phyloP scores from a whole-genome alignment of 1,139 yeast species.

The Debaryomyces nepalensis region DNA sequence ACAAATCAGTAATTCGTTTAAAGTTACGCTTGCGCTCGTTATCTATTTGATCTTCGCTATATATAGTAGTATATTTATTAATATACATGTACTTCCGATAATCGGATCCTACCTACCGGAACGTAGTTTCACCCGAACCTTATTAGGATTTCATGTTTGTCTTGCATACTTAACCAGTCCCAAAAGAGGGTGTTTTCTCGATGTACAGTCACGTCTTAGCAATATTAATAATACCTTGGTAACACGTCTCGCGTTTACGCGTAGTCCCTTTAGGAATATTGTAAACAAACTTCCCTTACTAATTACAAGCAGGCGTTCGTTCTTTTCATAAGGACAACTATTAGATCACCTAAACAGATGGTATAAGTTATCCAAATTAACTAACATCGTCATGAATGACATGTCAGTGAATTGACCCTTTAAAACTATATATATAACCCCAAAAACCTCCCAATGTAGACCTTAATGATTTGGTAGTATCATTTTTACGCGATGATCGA shows the following conservation, averaged over 20 bases:
- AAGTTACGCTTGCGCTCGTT: neutral
- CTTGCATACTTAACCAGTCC: neutral
- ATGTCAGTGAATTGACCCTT: neutral
- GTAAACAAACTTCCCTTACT: conserved; percentile 6
- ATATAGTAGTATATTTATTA: conserved; percentile 1
- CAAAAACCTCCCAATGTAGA: no score
- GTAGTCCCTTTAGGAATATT: conserved; percentile 9
- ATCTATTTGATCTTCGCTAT: conserved; percentile 6
- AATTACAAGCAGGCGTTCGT: neutral
- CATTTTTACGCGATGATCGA: conserved; percentile 7
- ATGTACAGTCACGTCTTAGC: conserved; percentile 9
- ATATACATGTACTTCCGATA: conserved; percentile 5
- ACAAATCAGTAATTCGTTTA: conserved; percentile 1
- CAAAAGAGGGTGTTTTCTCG: neutral
- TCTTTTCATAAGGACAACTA: neutral
- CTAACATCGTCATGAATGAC: no score
- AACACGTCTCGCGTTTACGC: conserved; percentile 12
- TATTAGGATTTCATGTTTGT: no score
- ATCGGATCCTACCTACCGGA: conserved; percentile 1
- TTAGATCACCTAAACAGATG: no score
- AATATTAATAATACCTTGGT: conserved; percentile 9
- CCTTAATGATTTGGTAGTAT: neutral
- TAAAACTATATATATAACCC: neutral
- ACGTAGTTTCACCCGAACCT: no score
- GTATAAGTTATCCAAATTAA: no score